Conservation (phyloP, 139 green algal genomes). For the Pleodorina starrii region DNA sequence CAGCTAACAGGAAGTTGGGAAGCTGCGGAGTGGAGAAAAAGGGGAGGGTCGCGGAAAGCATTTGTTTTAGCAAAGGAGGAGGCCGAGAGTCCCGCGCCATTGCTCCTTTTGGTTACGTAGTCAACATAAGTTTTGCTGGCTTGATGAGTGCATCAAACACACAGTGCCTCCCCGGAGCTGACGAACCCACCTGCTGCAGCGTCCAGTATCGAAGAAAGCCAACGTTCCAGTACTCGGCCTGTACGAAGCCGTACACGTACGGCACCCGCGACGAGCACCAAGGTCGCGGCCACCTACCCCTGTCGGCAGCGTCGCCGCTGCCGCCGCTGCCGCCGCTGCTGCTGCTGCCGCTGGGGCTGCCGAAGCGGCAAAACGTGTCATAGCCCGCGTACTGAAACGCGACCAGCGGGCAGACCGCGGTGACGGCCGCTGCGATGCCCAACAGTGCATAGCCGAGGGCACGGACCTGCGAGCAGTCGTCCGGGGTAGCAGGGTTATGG, state of each 20-base stretch:
- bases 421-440: neutral
- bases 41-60: too few species aligned
- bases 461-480: neutral
- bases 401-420: neutral
- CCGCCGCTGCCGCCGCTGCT: neutral
- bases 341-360: too few species aligned
- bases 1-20: slow-evolving; percentile 88
- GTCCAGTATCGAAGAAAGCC: slow-evolving; percentile 85
- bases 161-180: too few species aligned
- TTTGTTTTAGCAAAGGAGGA: too few species aligned
- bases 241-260: slow-evolving; percentile 86
- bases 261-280: slow-evolving; percentile 74
- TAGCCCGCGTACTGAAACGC: slow-evolving; percentile 3
- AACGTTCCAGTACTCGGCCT: slow-evolving; percentile 91
- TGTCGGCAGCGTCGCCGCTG: neutral
- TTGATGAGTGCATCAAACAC: too few species aligned
- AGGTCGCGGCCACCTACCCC: slow-evolving; percentile 39
- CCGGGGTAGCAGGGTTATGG: too few species aligned
- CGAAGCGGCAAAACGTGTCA: neutral
- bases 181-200: slow-evolving; percentile 70
- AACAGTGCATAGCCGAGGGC: neutral
- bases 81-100: too few species aligned
- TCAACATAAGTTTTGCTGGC: too few species aligned
- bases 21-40: slow-evolving; percentile 65
- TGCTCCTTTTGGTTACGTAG: too few species aligned